Evolutionary conservation across 768 basidiomycete species (phyloP).

Genomic region (Russula griseocarnosa): DNA sequence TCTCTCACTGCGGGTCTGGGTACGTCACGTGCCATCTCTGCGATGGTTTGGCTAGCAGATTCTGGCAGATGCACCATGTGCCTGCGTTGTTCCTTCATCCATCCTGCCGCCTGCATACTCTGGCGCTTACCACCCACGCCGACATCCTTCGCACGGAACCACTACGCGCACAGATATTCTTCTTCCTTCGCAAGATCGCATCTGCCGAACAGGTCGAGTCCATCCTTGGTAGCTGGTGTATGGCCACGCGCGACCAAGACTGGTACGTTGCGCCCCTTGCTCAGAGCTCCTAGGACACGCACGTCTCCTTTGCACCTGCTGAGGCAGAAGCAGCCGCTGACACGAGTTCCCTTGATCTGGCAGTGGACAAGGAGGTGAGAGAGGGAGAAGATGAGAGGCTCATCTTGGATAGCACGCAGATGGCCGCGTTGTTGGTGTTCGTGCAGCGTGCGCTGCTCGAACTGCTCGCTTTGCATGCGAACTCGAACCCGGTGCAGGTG

Average conservation of each 20-base stretch:
- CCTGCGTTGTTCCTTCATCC: conserved; percentile 77
- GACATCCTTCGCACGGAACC: no score
- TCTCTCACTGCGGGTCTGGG: conserved; percentile 87
- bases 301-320: conserved; percentile 28
- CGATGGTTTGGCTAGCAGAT: neutral
- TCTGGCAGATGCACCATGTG: conserved; percentile 70
- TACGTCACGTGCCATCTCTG: conserved; percentile 41
- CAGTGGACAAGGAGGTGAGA: no score
- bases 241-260: conserved; percentile 70
- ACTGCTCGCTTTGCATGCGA: conserved; percentile 47
- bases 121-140: no score
- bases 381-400: no score
- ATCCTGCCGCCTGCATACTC: conserved; percentile 73
- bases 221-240: conserved; percentile 70
- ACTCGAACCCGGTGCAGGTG: conserved; percentile 58
- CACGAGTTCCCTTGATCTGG: no score
- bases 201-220: no score
- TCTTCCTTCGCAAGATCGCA: no score
- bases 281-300: conserved; percentile 50
- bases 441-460: no score
- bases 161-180: no score
- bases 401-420: no score
- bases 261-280: conserved; percentile 52
- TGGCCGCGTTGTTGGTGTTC: no score
- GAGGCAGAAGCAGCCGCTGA: conserved; percentile 34